A percentile compares a stretch with the other conserved stretches of the same genome.
Conservation (phyloP, 2,329 filamentous ascomycete species). For the Calonectria montana region DNA sequence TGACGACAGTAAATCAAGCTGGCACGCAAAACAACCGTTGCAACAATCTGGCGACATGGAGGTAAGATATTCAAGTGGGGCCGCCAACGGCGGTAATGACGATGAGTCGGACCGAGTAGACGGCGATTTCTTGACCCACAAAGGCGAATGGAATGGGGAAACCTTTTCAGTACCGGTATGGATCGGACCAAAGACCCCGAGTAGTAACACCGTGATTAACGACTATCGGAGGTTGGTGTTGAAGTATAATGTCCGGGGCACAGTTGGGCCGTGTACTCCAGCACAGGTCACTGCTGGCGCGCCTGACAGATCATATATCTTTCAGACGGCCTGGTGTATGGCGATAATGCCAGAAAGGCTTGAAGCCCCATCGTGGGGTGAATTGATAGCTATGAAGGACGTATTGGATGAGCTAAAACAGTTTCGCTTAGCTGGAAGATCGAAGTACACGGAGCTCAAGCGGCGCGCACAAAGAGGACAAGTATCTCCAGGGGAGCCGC, state of each 20-base stretch:
- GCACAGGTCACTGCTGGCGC: conserved; percentile 63
- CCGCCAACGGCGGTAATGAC: background rate
- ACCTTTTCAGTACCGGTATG: conserved; percentile 52
- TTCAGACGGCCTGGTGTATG: conserved; percentile 64
- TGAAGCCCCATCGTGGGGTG: conserved; percentile 40
- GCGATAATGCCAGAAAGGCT: conserved; percentile 53
- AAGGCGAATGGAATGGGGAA: conserved; percentile 42
- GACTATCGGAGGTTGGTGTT: conserved; percentile 61
- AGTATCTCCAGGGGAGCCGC: conserved; percentile 36
- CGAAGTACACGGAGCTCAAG: conserved; percentile 38
- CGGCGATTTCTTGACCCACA: conserved; percentile 38
- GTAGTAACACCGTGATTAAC: conserved; percentile 53
- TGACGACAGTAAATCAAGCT: conserved; percentile 31
- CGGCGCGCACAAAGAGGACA: background rate
- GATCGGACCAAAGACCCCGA: conserved; percentile 54
- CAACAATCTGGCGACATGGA: conserved; percentile 3
- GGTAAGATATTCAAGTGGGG: conserved; percentile 20
- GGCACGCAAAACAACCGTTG: conserved; percentile 19
- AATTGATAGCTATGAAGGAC: conserved; percentile 55
- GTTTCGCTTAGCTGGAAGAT: conserved; percentile 50
- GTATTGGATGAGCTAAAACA: conserved; percentile 55
- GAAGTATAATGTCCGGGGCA: conserved; percentile 48
- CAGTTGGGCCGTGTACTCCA: conserved; percentile 59
- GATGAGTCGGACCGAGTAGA: conserved; percentile 29
- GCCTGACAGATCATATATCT: conserved; percentile 58